Percentiles rank a stretch among this genome's conserved stretches.
Conservation (phyloP, 1,284 basidiomycete genomes). For the Cryptococcus depauperatus region DNA sequence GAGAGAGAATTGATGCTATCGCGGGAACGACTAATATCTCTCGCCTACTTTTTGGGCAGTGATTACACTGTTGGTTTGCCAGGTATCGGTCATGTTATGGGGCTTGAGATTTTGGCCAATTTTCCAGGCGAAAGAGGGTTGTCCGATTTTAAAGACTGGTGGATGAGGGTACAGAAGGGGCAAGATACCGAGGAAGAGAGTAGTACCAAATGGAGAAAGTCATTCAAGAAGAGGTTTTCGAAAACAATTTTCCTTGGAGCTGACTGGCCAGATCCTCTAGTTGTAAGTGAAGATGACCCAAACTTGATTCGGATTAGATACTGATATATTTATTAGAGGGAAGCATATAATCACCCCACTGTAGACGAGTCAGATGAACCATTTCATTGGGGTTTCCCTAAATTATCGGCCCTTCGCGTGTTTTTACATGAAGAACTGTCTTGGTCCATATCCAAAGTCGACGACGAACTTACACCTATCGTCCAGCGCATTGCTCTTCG, state of each 20-base stretch:
- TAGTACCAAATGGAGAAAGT: slow-evolving; percentile 64
- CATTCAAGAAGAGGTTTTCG: slow-evolving; percentile 86
- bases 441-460: slow-evolving; percentile 80
- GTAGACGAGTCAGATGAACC: slow-evolving; percentile 87
- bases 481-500: slow-evolving; percentile 82
- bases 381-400: slow-evolving; percentile 95
- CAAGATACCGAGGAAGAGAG: slow-evolving; percentile 67
- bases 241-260: slow-evolving; percentile 62
- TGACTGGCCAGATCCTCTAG: slow-evolving; percentile 83
- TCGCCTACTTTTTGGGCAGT: slow-evolving; percentile 90
- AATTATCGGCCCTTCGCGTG: slow-evolving; percentile 80
- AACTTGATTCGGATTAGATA: too few relatives aligned
- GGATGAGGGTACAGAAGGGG: slow-evolving; percentile 86
- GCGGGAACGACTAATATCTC: slow-evolving; percentile 72
- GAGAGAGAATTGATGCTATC: slow-evolving; percentile 81
- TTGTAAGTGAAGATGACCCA: too few relatives aligned
- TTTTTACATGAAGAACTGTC: slow-evolving; percentile 77
- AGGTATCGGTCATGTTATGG: slow-evolving; percentile 90
- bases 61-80: slow-evolving; percentile 96
- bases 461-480: slow-evolving; percentile 85
- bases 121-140: slow-evolving; percentile 79
- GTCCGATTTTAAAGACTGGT: slow-evolving; percentile 86
- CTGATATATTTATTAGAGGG: slow-evolving; percentile 51
- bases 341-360: slow-evolving; percentile 84
- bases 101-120: slow-evolving; percentile 87